A percentile compares a stretch with the other conserved stretches of the same genome.
phyloP scores from a whole-genome alignment of 2,329 filamentous ascomycete genomes.

The Tolypocladium ovalisporum region DNA sequence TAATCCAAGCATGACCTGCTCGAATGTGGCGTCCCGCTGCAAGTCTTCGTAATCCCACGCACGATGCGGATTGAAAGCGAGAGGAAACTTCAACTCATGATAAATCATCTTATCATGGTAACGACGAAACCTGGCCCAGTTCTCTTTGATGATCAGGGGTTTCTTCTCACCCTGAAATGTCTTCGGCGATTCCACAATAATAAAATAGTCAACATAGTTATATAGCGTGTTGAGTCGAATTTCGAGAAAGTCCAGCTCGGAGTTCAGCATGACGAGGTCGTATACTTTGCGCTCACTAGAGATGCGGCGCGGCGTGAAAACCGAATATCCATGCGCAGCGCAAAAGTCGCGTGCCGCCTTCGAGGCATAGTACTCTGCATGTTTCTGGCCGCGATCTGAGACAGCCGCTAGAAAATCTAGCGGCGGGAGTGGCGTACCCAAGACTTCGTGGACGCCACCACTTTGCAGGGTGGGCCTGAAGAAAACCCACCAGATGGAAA shows the following conservation, averaged over 20 bases:
- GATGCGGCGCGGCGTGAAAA: slow-evolving; percentile 13
- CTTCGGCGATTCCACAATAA: slow-evolving; percentile 48
- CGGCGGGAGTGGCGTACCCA: no score
- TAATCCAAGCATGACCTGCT: slow-evolving; percentile 42
- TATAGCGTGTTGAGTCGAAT: slow-evolving; percentile 50
- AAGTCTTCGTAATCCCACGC: slow-evolving; percentile 41
- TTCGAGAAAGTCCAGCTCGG: slow-evolving; percentile 55
- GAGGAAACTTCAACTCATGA: slow-evolving; percentile 37
- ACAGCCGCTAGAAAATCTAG: no score
- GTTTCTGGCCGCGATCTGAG: no score
- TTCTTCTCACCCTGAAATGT: slow-evolving; percentile 50
- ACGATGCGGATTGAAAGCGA: slow-evolving; percentile 22
- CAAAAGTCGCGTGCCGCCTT: slow-evolving; percentile 13
- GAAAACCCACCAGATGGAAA: no score
- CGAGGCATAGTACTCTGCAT: not conserved
- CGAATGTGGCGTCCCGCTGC: slow-evolving; percentile 45
- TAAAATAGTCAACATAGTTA: slow-evolving; percentile 51
- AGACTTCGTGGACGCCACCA: no score
- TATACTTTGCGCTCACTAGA: slow-evolving; percentile 20
- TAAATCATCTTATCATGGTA: slow-evolving; percentile 53
- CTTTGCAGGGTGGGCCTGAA: no score
- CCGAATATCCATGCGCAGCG: slow-evolving; percentile 18
- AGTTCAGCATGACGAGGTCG: slow-evolving; percentile 52
- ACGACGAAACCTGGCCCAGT: slow-evolving; percentile 37
- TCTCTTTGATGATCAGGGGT: slow-evolving; percentile 39